phyloP scores from a whole-genome alignment of 306 rosid species.

The Alnus glutinosa region DNA sequence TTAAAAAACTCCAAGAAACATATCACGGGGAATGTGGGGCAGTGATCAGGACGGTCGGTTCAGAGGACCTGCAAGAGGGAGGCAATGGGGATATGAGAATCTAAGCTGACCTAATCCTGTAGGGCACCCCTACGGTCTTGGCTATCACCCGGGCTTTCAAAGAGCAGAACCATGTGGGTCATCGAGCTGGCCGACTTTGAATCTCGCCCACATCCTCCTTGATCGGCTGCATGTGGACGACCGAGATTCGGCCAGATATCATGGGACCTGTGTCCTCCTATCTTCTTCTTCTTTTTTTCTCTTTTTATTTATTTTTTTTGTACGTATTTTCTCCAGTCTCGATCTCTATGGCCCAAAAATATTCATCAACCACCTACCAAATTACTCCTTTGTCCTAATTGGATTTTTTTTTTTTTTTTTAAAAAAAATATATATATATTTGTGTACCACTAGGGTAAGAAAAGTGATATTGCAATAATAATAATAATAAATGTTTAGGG shows the following conservation, averaged over 20 bases:
- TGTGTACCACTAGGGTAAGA: neutral
- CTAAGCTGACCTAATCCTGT: neutral
- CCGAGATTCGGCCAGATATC: constrained; percentile 21
- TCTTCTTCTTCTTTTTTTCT: neutral
- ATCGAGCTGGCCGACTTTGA: constrained; percentile 28
- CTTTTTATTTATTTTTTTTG: neutral
- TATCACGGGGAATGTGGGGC: constrained; percentile 49
- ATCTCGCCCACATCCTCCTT: constrained; percentile 22
- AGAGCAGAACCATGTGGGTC: constrained; percentile 25
- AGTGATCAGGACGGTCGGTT: neutral
- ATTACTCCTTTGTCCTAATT: neutral
- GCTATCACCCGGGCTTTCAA: constrained; percentile 20
- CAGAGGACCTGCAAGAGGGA: constrained; percentile 11
- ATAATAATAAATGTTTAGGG: no score
- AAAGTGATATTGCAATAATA: no score
- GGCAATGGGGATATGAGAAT: constrained; percentile 16
- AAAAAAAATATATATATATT: neutral
- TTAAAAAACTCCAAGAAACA: constrained; percentile 31
- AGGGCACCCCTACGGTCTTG: constrained; percentile 11
- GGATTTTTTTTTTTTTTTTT: neutral
- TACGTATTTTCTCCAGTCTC: neutral
- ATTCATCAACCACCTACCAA: neutral
- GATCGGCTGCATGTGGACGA: constrained; percentile 32
- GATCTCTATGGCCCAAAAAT: constrained; percentile 11
- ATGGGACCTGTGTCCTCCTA: neutral